These are phyloP conservation scores for Pugionium dolabratum DNA, from an alignment of 345 rosid species.

Conservation along the genomic window DNA sequence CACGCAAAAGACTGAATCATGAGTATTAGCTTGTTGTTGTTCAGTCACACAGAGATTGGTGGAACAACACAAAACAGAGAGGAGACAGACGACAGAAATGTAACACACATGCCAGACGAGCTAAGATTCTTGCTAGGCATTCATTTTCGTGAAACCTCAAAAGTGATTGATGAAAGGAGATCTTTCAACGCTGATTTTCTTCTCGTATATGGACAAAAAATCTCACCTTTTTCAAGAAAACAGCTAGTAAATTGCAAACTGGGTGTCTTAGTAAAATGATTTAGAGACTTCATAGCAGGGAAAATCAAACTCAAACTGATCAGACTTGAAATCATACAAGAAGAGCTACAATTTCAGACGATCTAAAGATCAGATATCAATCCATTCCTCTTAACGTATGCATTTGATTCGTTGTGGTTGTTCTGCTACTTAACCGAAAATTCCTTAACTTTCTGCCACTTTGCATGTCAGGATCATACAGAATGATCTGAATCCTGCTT, in stretches of 20 bases:
- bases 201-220: neutral
- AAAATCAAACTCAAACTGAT: no score
- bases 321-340: neutral
- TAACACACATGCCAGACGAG: neutral
- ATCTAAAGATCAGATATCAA: neutral
- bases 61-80: constrained; percentile 9
- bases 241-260: neutral
- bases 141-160: neutral
- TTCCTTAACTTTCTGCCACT: neutral
- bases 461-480: neutral
- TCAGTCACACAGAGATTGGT: neutral
- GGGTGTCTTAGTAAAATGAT: neutral
- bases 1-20: neutral
- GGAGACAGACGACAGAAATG: neutral
- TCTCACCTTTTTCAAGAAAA: neutral
- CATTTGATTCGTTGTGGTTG: neutral
- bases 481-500: neutral
- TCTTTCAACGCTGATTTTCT: neutral
- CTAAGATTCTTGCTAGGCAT: neutral
- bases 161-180: neutral
- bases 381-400: neutral
- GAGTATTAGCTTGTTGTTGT: neutral
- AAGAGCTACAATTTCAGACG: neutral
- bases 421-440: constrained; percentile 8
- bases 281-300: neutral